phyloP scores from a whole-genome alignment of 768 basidiomycete species.

The Boletus coccyginus region DNA sequence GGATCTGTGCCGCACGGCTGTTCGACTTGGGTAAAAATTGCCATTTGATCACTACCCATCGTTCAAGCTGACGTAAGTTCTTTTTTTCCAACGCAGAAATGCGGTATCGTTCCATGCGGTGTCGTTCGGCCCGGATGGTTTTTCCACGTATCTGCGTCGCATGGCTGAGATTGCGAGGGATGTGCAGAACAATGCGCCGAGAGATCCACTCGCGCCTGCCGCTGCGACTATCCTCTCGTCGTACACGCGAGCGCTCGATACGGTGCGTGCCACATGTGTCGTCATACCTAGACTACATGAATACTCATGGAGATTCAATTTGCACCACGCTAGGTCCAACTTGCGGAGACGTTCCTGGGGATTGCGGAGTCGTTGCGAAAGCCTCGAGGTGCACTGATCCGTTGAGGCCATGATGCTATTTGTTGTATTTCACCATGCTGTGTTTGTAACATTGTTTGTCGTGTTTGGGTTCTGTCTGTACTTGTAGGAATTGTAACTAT shows the following conservation, averaged over 20 bases:
- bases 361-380: slow-evolving; percentile 58
- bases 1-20: slow-evolving; percentile 41
- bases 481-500: no score
- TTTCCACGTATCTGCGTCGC: slow-evolving; percentile 32
- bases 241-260: slow-evolving; percentile 49
- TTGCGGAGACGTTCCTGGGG: slow-evolving; percentile 56
- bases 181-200: slow-evolving; percentile 43
- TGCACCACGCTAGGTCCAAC: slow-evolving; percentile 41
- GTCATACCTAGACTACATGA: no score
- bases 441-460: no score
- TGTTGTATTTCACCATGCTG: no score
- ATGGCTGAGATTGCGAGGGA: slow-evolving; percentile 55
- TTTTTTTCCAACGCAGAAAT: slow-evolving; percentile 36
- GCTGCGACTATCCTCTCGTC: slow-evolving; percentile 41
- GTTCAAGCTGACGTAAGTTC: background rate
- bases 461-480: no score
- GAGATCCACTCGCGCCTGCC: slow-evolving; percentile 36
- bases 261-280: slow-evolving; percentile 31
- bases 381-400: slow-evolving; percentile 50
- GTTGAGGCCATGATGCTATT: slow-evolving; percentile 11
- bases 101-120: slow-evolving; percentile 57
- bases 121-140: slow-evolving; percentile 44
- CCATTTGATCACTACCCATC: no score
- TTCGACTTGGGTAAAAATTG: slow-evolving; percentile 42
- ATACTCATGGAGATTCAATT: background rate